A percentile compares a stretch with the other conserved stretches of the same genome.
Evolutionary conservation across 495 filamentous ascomycete genomes (phyloP).

Genomic region (Aspergillus steynii): DNA sequence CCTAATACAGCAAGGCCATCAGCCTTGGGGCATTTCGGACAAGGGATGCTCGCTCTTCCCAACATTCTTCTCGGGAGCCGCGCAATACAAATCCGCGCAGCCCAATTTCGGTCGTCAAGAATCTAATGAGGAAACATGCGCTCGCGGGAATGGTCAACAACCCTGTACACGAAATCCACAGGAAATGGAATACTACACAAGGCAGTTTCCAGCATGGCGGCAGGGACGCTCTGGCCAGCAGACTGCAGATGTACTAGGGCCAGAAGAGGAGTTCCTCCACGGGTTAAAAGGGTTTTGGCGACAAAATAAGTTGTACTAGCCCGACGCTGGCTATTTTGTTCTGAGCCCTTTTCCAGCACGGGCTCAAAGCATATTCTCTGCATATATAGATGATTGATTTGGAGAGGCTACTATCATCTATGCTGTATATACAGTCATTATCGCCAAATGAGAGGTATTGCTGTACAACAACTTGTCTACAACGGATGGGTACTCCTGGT

Average conservation of each 20-base stretch:
- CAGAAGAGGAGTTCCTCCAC: background rate
- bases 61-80: background rate
- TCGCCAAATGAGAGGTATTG: background rate
- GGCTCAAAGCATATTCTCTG: background rate
- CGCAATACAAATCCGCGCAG: background rate
- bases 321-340: background rate
- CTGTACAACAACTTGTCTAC: too few species aligned
- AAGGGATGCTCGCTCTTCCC: background rate
- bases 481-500: background rate
- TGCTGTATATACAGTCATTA: background rate
- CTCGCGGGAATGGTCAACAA: background rate
- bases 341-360: background rate
- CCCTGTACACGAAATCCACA: background rate
- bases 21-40: background rate
- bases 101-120: background rate
- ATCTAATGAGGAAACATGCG: background rate
- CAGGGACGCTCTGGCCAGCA: background rate
- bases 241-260: background rate
- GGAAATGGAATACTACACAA: background rate
- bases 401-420: background rate
- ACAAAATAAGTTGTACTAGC: slow-evolving; percentile 32
- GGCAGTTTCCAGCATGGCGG: background rate
- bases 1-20: background rate
- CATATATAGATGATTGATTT: background rate
- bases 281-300: slow-evolving; percentile 29